Evolutionary conservation across 352 stramenopile species (phyloP), one percentile per base, ranked within the genome.

Genomic region (Pythium brachiatum): DNA sequence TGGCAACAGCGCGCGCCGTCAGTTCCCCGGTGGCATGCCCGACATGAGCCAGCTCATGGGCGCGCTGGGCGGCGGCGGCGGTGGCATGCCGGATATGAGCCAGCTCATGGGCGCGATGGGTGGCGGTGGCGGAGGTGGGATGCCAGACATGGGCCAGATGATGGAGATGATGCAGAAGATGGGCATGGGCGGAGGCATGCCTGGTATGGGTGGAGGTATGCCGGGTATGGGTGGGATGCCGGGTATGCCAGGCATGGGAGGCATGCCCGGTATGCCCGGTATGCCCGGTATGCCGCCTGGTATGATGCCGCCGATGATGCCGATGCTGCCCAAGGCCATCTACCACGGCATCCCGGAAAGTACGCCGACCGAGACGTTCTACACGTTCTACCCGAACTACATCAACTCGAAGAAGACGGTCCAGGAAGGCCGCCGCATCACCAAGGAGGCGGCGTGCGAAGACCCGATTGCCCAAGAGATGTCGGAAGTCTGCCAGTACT

Each of bases 301-400:
- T 11, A 78, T 80, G 56, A 78, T 78, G 70, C 67, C 68, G 13
- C 70, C 70, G n/a, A 85, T 84, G 74, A 66, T 75, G 56, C 79
- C 74, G 11, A 69, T 78, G 70, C 62, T 78, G 29, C 81, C 76
- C 53, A 88, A 89, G 68, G 78, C 85, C 46, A 66, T 93, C 13
- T 90, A 89, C 70, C 74, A 89, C 51, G 81, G 81, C 3, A 64
- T 93, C 38, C 67, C 79, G 1, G 74, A 91, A 55, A 82, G 76
- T 36, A 72, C 70, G 29, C 70, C 75, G 16, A 80, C 85, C 3
- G 75, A 85, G 31, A 71, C 41, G 15, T 89, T 90, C 54, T 81
- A 77, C 56, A 92, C 79, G 38, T 89, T 96, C 60, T 96, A 93
- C 70, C 87, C 87, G 1, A 90, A 91, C 70, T 94, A 94, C 74